Conservation (phyloP, 1,284 basidiomycete species). For the Pholiota adiposa region DNA sequence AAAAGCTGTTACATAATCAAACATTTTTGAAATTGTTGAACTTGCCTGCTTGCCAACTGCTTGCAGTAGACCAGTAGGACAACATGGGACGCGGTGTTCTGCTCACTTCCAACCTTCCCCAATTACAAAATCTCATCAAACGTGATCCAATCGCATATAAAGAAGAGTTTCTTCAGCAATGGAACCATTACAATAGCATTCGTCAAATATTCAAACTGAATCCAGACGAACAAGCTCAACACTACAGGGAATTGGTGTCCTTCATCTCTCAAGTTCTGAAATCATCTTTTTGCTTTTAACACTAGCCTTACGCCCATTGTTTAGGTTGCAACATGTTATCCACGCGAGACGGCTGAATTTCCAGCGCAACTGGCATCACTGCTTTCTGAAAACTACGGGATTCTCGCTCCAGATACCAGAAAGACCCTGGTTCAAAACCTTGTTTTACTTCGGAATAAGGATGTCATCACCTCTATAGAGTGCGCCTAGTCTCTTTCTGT, state of each 20-base stretch:
- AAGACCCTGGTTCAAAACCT: conserved; percentile 87
- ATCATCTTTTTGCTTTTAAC: conserved; percentile 11
- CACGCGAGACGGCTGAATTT: conserved; percentile 83
- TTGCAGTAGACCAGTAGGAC: conserved; percentile 2
- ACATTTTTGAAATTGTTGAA: neutral
- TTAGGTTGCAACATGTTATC: conserved; percentile 89
- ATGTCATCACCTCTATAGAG: conserved; percentile 92
- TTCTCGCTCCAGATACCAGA: conserved; percentile 77
- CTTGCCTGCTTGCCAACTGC: neutral
- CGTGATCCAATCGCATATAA: conserved; percentile 90
- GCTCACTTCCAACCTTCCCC: conserved; percentile 74
- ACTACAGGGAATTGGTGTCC: conserved; percentile 84
- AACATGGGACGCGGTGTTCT: conserved; percentile 58
- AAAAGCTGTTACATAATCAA: conserved; percentile 5
- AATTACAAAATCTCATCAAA: conserved; percentile 96
- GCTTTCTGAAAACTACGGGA: conserved; percentile 76
- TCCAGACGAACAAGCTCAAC: conserved; percentile 79
- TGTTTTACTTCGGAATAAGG: conserved; percentile 92
- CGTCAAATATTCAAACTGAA: conserved; percentile 83
- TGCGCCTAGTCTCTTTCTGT: conserved; percentile 44
- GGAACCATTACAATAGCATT: conserved; percentile 93
- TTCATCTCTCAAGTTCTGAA: conserved; percentile 78
- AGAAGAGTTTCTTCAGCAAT: conserved; percentile 98
- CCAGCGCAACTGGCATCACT: conserved; percentile 78
- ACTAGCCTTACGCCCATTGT: conserved; percentile 8